phyloP scores from a whole-genome alignment of 768 basidiomycete species.

The Hypsizygus marmoreus region DNA sequence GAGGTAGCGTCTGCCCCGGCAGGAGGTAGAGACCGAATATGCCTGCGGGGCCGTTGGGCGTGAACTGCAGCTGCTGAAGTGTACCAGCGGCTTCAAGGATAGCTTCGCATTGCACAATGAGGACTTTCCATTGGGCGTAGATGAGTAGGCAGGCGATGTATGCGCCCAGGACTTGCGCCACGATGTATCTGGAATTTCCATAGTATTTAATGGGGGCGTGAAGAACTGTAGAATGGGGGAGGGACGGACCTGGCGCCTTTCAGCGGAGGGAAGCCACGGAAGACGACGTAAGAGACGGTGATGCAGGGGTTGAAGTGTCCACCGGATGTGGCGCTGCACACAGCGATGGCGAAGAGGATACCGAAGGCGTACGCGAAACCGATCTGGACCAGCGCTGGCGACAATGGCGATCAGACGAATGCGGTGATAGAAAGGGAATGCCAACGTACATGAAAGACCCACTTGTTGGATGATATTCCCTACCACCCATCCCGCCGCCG shows the following conservation, averaged over 20 bases:
- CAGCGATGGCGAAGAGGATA: conserved; percentile 55
- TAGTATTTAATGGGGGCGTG: neutral
- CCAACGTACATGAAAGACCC: conserved; percentile 52
- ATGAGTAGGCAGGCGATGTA: conserved; percentile 61
- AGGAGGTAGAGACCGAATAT: conserved; percentile 52
- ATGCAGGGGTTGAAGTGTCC: conserved; percentile 70
- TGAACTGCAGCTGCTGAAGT: conserved; percentile 29
- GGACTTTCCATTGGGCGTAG: conserved; percentile 62
- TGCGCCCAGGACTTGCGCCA: conserved; percentile 64
- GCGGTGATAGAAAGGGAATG: neutral
- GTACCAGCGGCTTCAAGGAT: conserved; percentile 21
- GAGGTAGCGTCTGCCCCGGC: conserved; percentile 43
- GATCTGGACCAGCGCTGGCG: conserved; percentile 53
- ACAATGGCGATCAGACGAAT: conserved; percentile 1
- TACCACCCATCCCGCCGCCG: conserved; percentile 50
- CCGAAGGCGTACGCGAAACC: conserved; percentile 61
- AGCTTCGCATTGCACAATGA: conserved; percentile 40
- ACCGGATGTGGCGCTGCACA: conserved; percentile 56
- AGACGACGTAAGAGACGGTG: conserved; percentile 54
- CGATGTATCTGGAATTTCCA: conserved; percentile 51
- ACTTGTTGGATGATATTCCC: conserved; percentile 42
- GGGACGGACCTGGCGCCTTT: conserved; percentile 49
- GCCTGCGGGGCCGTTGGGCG: conserved; percentile 46
- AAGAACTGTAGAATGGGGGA: neutral
- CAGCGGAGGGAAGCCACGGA: conserved; percentile 51